phyloP scores from a whole-genome alignment of 495 filamentous ascomycete species.

The Geopyxis carbonaria region DNA sequence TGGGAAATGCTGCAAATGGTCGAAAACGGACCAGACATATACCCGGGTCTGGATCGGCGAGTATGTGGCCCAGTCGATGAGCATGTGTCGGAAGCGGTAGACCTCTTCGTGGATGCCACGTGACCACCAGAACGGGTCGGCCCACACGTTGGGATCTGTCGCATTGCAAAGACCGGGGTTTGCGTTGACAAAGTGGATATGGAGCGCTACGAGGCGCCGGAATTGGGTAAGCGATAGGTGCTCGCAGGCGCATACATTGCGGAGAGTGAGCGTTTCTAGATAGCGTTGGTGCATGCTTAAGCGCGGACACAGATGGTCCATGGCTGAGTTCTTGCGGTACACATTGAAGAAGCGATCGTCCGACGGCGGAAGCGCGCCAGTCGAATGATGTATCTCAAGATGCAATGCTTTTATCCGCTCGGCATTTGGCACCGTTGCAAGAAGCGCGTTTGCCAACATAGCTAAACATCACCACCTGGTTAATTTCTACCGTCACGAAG shows the following conservation, averaged over 20 bases:
- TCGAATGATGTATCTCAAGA: conserved; percentile 12
- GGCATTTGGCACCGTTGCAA: conserved; percentile 18
- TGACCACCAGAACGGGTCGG: too few relatives aligned
- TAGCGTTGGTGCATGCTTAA: conserved; percentile 13
- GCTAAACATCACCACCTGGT: too few relatives aligned
- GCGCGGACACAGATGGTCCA: conserved; percentile 21
- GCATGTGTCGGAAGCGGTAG: too few relatives aligned
- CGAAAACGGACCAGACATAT: too few relatives aligned
- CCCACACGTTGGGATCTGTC: too few relatives aligned
- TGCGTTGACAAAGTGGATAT: conserved; percentile 16
- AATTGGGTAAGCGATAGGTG: conserved; percentile 12
- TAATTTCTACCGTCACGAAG: background rate
- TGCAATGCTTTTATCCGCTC: conserved; percentile 20
- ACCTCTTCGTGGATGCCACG: too few relatives aligned
- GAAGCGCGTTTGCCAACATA: conserved; percentile 16
- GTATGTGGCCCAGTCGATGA: too few relatives aligned
- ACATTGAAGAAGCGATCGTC: conserved; percentile 21
- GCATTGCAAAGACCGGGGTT: conserved; percentile 17
- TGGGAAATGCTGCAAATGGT: too few relatives aligned
- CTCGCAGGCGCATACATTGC: conserved; percentile 19
- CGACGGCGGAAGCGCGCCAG: conserved; percentile 8
- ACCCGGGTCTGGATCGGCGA: too few relatives aligned
- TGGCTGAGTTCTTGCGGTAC: conserved; percentile 17
- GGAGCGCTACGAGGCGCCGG: conserved; percentile 13
- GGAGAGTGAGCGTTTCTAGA: conserved; percentile 19